A percentile compares a stretch with the other conserved stretches of the same genome.
phyloP scores from a whole-genome alignment of 129 eudicot species.

The Deinandra increscens region DNA sequence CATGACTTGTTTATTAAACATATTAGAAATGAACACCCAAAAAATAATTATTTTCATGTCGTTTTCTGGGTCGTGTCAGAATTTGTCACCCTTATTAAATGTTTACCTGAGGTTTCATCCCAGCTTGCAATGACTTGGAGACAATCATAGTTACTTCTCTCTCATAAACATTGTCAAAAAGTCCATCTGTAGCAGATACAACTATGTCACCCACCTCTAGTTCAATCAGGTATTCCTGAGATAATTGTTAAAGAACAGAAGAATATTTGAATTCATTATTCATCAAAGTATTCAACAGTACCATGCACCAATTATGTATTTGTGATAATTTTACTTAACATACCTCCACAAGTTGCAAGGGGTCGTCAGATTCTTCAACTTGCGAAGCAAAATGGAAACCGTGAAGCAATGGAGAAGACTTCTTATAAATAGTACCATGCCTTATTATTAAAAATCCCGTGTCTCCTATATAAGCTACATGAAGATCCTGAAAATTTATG shows the following conservation, averaged over 20 bases:
- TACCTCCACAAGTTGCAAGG: constrained; percentile 74
- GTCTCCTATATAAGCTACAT: constrained; percentile 89
- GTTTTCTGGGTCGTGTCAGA: not conserved
- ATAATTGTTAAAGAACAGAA: not conserved
- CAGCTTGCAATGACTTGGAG: constrained; percentile 51
- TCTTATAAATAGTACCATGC: constrained; percentile 54
- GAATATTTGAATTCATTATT: not conserved
- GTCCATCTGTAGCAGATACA: constrained; percentile 86
- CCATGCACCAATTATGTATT: not conserved
- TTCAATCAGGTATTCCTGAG: constrained; percentile 58
- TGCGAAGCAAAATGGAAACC: constrained; percentile 68
- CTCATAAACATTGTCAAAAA: constrained; percentile 83
- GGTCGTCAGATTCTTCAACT: constrained; percentile 52
- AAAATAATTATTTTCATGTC: not conserved
- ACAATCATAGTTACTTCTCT: constrained; percentile 63
- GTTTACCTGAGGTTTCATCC: constrained; percentile 51
- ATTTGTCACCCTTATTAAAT: not conserved
- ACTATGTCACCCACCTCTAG: constrained; percentile 71
- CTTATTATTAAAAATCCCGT: constrained; percentile 70
- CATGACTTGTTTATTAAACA: not conserved
- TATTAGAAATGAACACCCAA: not conserved
- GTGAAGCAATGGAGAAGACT: constrained; percentile 74
- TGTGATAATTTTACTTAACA: constrained; percentile 7
- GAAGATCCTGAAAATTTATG: constrained; percentile 53
- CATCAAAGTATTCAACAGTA: not conserved